Evolutionary conservation across 768 basidiomycete genomes (phyloP), one percentile per base, ranked within the genome.

Genomic region (Suillus placidus): DNA sequence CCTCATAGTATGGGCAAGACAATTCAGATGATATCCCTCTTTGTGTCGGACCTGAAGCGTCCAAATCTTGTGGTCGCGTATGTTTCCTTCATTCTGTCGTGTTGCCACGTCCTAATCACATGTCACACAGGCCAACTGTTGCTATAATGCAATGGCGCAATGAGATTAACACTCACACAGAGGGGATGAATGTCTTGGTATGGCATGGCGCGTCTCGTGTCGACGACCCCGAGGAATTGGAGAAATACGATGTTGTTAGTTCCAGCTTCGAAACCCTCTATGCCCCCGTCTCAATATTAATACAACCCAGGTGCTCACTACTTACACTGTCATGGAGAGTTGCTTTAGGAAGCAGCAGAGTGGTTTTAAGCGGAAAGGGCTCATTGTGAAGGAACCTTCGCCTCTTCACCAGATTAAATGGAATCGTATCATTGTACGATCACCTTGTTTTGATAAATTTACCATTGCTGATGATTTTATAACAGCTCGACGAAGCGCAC

Each of bases 51-150:
- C 71, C 74, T 84, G 57, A 79, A 82, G 66, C 91, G 87, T 74
- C 95, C 95, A 3, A 97, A 95, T 69, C 85, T 99, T 26, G 93
- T 99, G 37, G 85, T 99, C 35, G 97, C 97, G 91, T 93, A 75
- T 67, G 89, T 81, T n/a, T 52, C 51, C 37, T 40, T 52, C 60
- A 57, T 65, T 18, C 18, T 55, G 14, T 5, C 60, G 26, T 32
- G 13, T 14, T 54, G 52, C 55, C 56, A 26, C 38, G 4, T 26
- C 38, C 26, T 60, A n/a, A 47, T 40, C 43, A 64, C 70, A 51
- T n/a, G 37, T 23, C 30, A 20, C 8, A 1, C 65, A 87, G 85
- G 30, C 79, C 81, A 20, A 83, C 81, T 30, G 85, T 85, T 55
- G 85, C 85, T 13, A 81, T 87, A 62, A 84, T 85, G 81, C 84